Percentiles rank a stretch among this genome's conserved stretches.
Evolutionary conservation across 2,329 filamentous ascomycete species (phyloP).

Genomic region (Furcasterigmium sp.): DNA sequence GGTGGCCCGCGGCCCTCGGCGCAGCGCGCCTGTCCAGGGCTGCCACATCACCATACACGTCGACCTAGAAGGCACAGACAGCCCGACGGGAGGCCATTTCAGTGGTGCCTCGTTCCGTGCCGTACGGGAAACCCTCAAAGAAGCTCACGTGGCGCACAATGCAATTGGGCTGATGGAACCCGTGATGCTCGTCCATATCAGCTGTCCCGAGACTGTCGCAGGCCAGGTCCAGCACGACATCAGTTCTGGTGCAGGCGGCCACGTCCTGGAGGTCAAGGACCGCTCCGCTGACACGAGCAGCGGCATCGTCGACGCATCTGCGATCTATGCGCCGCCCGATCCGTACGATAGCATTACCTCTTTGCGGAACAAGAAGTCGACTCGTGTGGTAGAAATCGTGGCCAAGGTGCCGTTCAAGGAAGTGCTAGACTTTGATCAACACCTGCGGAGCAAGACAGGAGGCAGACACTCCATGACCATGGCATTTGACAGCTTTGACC

Average conservation of each 20-base stretch:
- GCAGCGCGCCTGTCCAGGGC: conserved; percentile 74
- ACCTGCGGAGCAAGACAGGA: conserved; percentile 81
- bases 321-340: conserved; percentile 84
- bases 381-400: conserved; percentile 59
- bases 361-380: conserved; percentile 43
- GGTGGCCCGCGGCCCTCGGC: conserved; percentile 76
- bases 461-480: conserved; percentile 63
- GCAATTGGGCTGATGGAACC: conserved; percentile 77
- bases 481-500: conserved; percentile 53
- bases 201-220: conserved; percentile 75
- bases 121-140: conserved; percentile 63
- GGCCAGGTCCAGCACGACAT: conserved; percentile 81
- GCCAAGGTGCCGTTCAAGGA: conserved; percentile 91
- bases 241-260: conserved; percentile 63
- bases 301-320: conserved; percentile 58
- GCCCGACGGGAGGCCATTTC: conserved; percentile 63
- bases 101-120: conserved; percentile 57
- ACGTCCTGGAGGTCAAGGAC: conserved; percentile 67
- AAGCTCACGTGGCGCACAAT: conserved; percentile 43
- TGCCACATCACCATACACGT: conserved; percentile 67
- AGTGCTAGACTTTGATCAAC: conserved; percentile 92
- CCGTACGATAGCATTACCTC: conserved; percentile 64
- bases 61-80: conserved; percentile 50
- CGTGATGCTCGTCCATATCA: conserved; percentile 85
- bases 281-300: conserved; percentile 31